Base-by-base conservation (phyloP, 768 basidiomycete species). In the Sporobolomyces pararoseus region DNA sequence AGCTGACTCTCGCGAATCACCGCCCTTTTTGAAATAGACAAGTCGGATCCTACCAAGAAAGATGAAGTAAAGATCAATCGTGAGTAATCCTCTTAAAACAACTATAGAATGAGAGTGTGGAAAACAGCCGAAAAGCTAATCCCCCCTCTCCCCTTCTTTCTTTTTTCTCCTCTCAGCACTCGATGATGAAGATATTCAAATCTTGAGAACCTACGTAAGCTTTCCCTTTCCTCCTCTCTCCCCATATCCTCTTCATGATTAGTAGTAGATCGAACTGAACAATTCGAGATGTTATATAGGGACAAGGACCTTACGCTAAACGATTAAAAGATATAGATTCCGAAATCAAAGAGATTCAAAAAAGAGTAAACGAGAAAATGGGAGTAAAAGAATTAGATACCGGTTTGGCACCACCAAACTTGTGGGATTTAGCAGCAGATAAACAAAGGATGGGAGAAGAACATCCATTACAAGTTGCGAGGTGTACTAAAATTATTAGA, bases 361-460 rank as follows among this genome's bases (percentile, higher is more conserved):
- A 94, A 79, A 87, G 66, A 44, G 94, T 99, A 65, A 95, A 98
- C 76, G 95, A 98, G 83, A 93, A 91, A 79, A 89, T 99, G 71
- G 96, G 92, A 71, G 92, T 98, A 69, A 96, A 97, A 84, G 96
- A 99, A 79, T 93, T 90, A 2, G 96, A 98, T 80, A 99, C 96
- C 17, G 96, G 96, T 55, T 85, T 99, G 63, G 93, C 96, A 3
- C 87, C 92, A 14, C 95, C 96, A 14, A 97, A 98, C 78, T 82
- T 98, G 29, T 99, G 96, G 96, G 96, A 99, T 80, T 86, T 96
- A 65, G 85, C 89, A 44, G 92, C 93, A 7, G 96, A 99, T 81
- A 85, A 88, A 75, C 88, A 89, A 70, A 86, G 95, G 58, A 93
- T 94, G 88, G 83, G 85, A 49, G 88, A 90, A 76, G 92, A 95